Conservation (phyloP, 2,329 filamentous ascomycete genomes). For the Cercospora citrullina region DNA sequence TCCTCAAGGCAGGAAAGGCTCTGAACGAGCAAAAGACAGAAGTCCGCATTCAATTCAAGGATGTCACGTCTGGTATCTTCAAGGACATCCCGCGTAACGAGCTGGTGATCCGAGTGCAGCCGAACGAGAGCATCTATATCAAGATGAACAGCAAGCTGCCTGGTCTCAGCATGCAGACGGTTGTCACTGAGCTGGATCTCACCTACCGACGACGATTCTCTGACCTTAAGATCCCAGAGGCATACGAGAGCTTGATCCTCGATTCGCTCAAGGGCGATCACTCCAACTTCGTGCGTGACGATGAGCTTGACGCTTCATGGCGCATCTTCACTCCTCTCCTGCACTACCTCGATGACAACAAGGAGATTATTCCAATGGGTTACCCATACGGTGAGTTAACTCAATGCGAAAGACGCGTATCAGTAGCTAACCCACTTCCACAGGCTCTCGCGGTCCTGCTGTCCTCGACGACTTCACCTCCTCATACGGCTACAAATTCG, state of each 20-base stretch:
- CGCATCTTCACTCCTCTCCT: conserved; percentile 96
- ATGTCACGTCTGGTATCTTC: conserved; percentile 98
- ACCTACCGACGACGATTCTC: conserved; percentile 98
- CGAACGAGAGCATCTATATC: conserved; percentile 99
- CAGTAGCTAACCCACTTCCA: conserved; percentile 23
- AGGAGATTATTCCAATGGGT: conserved; percentile 99
- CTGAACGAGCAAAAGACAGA: conserved; percentile 99
- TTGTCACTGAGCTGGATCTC: conserved; percentile 95
- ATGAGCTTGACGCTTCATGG: conserved; percentile 97
- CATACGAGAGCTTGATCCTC: conserved; percentile 95
- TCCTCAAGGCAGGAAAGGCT: conserved; percentile 97
- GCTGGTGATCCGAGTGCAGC: conserved; percentile 97
- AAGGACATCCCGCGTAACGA: conserved; percentile 99
- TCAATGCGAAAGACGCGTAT: background rate
- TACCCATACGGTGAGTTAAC: conserved; percentile 86
- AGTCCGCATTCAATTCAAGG: conserved; percentile 98
- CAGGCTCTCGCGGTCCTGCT: conserved; percentile 92
- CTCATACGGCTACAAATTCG: conserved; percentile 98
- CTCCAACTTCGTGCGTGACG: conserved; percentile 97
- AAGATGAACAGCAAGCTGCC: conserved; percentile 99
- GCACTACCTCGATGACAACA: conserved; percentile 98
- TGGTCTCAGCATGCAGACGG: conserved; percentile 98
- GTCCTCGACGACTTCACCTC: conserved; percentile 98
- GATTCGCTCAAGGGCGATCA: conserved; percentile 98
- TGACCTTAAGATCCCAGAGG: conserved; percentile 98